Evolutionary conservation across 2,329 filamentous ascomycete species (phyloP).

Genomic region (Aspergillus chevalieri): DNA sequence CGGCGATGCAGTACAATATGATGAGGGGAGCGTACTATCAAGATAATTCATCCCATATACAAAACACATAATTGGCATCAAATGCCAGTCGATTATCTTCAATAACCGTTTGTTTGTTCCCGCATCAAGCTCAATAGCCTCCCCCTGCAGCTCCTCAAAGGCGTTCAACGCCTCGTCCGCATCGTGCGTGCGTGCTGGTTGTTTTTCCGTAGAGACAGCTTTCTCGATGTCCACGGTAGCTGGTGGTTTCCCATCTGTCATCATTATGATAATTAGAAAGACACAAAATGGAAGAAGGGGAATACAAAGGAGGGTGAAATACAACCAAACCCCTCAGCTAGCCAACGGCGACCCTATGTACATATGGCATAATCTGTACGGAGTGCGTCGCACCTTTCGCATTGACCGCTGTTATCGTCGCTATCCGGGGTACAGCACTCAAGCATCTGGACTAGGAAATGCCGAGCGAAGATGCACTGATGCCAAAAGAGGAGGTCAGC

Average conservation of each 20-base stretch:
- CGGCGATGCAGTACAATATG: neutral
- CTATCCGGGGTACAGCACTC: neutral
- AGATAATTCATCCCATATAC: constrained; percentile 56
- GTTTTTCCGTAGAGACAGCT: constrained; percentile 31
- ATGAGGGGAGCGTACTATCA: constrained; percentile 33
- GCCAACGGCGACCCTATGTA: no score
- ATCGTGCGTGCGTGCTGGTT: constrained; percentile 47
- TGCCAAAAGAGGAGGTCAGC: neutral
- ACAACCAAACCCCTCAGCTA: no score
- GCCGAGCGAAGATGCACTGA: neutral
- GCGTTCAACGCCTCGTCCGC: constrained; percentile 57
- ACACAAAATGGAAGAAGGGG: neutral
- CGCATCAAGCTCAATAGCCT: constrained; percentile 49
- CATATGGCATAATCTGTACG: no score
- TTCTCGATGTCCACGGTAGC: constrained; percentile 17
- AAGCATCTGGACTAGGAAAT: neutral
- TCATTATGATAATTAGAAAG: constrained; percentile 1
- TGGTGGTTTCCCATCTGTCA: constrained; percentile 27
- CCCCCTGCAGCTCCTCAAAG: constrained; percentile 44
- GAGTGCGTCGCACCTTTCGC: no score
- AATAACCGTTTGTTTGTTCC: constrained; percentile 54
- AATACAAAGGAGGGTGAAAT: neutral
- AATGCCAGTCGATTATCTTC: constrained; percentile 56
- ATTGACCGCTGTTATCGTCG: no score
- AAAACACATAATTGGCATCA: constrained; percentile 55